Percentiles rank a stretch among this genome's conserved stretches.
Conservation (phyloP, 1,284 basidiomycete species). For the Tilletia indica region DNA sequence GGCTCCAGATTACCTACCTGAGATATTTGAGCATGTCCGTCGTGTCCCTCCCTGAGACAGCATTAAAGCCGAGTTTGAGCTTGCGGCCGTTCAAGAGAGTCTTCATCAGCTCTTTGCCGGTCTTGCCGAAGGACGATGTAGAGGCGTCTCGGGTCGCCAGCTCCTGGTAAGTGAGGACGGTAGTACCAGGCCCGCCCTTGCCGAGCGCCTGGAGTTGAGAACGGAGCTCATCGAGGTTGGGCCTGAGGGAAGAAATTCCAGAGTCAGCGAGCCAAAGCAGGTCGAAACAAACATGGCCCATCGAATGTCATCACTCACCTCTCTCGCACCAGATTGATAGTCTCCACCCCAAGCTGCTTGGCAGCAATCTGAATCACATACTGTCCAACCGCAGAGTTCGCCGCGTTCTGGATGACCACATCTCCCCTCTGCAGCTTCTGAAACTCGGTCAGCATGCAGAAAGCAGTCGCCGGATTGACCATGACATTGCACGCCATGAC, state of each 20-base stretch:
- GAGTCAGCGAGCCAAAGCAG: background rate
- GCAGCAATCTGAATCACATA: conserved; percentile 25
- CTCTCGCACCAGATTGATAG: conserved; percentile 24
- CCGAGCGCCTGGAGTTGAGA: conserved; percentile 10
- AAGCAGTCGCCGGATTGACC: conserved; percentile 78
- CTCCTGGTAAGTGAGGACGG: conserved; percentile 67
- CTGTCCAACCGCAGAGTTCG: conserved; percentile 66
- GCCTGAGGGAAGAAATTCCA: background rate
- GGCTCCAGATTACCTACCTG: conserved; percentile 49
- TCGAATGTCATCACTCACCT: background rate
- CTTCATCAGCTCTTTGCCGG: conserved; percentile 22
- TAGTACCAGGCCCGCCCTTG: conserved; percentile 18
- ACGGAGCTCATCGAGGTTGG: conserved; percentile 18
- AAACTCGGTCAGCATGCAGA: conserved; percentile 74
- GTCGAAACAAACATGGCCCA: background rate
- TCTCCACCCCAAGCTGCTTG: conserved; percentile 21
- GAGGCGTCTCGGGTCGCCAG: conserved; percentile 19
- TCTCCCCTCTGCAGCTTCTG: conserved; percentile 66
- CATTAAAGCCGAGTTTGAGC: conserved; percentile 69
- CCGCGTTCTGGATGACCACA: conserved; percentile 79
- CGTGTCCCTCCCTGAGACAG: conserved; percentile 72
- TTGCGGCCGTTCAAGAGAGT: conserved; percentile 24
- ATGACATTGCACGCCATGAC: conserved; percentile 19
- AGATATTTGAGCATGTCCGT: conserved; percentile 68
- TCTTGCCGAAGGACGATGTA: conserved; percentile 3